phyloP scores from a whole-genome alignment of 257 asterid species.

The Solanum habrochaites region DNA sequence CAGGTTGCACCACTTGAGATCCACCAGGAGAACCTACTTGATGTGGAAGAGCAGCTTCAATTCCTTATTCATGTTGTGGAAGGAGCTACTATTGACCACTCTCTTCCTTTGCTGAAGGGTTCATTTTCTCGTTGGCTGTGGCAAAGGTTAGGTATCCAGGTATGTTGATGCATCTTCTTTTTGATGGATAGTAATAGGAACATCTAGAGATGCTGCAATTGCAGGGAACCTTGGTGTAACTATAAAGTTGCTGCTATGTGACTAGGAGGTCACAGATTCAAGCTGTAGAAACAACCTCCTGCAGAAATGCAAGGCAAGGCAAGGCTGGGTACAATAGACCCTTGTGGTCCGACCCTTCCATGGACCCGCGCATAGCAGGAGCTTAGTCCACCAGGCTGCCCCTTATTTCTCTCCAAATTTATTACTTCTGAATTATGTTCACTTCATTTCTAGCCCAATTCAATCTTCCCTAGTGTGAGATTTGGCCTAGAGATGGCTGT shows the following conservation, averaged over 20 bases:
- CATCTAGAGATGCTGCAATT: background rate
- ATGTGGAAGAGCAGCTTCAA: slow-evolving; percentile 86
- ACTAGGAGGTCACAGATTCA: background rate
- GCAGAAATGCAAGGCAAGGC: background rate
- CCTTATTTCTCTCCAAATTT: background rate
- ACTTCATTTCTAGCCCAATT: slow-evolving; percentile 46
- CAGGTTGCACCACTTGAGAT: slow-evolving; percentile 97
- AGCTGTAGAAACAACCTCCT: background rate
- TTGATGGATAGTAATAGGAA: background rate
- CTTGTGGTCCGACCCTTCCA: background rate
- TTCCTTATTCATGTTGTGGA: slow-evolving; percentile 55
- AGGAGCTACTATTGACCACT: slow-evolving; percentile 48
- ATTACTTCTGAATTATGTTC: background rate
- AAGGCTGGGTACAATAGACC: background rate
- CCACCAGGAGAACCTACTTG: slow-evolving; percentile 61
- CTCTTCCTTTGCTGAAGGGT: slow-evolving; percentile 54
- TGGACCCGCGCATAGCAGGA: background rate
- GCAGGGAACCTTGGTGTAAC: background rate
- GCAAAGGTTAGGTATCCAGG: slow-evolving; percentile 73
- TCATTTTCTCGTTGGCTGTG: slow-evolving; percentile 88
- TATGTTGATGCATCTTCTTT: slow-evolving; percentile 21
- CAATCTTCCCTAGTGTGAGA: slow-evolving; percentile 84
- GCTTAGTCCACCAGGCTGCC: background rate
- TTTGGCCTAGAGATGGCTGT: slow-evolving; percentile 97
- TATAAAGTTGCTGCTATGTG: background rate